Evolutionary conservation across 2,329 filamentous ascomycete genomes (phyloP).

Genomic region (Neocucurbitaria cava): DNA sequence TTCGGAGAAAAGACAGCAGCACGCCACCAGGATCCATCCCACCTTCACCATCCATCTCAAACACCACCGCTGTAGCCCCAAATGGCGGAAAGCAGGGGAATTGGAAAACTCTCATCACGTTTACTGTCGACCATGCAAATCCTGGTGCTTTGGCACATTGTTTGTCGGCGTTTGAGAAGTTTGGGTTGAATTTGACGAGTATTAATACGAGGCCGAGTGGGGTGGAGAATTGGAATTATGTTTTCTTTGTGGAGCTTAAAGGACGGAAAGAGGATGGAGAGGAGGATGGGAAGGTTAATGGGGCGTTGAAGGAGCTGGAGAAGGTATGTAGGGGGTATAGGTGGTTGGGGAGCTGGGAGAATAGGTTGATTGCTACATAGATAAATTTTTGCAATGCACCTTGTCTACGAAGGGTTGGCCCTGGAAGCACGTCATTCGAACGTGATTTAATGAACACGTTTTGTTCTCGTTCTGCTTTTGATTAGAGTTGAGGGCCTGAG

Average conservation of each 20-base stretch:
- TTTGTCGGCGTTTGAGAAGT: slow-evolving; percentile 76
- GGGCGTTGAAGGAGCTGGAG: slow-evolving; percentile 65
- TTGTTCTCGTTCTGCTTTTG: neutral
- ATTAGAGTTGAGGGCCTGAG: neutral
- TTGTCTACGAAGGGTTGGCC: too few relatives aligned
- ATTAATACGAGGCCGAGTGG: slow-evolving; percentile 87
- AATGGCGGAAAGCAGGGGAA: neutral
- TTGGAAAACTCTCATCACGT: slow-evolving; percentile 76
- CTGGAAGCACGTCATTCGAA: neutral
- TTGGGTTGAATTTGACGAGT: slow-evolving; percentile 82
- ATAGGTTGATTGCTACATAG: slow-evolving; percentile 8
- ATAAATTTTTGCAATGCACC: too few relatives aligned
- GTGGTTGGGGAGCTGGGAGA: slow-evolving; percentile 73
- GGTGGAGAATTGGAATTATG: slow-evolving; percentile 80
- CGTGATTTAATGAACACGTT: neutral
- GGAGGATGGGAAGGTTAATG: slow-evolving; percentile 64
- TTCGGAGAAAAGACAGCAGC: slow-evolving; percentile 49
- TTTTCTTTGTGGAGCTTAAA: slow-evolving; percentile 93
- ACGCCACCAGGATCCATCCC: neutral
- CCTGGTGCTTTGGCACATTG: slow-evolving; percentile 86
- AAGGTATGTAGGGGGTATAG: slow-evolving; percentile 67
- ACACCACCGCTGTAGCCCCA: neutral
- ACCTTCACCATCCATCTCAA: neutral
- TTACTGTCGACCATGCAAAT: slow-evolving; percentile 77
- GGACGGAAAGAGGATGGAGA: slow-evolving; percentile 67